phyloP scores from a whole-genome alignment of 2,329 filamentous ascomycete genomes.

The Taxawa tesnikishii region DNA sequence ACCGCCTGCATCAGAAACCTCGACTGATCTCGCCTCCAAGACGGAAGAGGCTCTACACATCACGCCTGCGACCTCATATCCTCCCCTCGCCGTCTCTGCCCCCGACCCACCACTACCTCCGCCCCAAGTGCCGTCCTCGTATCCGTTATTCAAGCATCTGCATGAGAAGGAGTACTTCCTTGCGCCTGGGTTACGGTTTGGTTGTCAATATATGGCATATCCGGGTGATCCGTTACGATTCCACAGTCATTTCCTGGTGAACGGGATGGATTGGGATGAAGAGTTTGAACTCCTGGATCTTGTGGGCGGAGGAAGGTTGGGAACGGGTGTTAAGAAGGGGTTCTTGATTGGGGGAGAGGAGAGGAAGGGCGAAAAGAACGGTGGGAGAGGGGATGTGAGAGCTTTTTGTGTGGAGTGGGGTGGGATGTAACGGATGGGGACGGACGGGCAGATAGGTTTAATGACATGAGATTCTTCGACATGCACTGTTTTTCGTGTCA shows the following conservation, averaged over 20 bases:
- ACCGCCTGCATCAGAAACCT: conserved; percentile 1
- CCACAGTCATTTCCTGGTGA: conserved; percentile 86
- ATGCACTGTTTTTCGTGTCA: too few relatives aligned
- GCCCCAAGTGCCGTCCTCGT: conserved; percentile 36
- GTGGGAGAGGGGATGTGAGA: conserved; percentile 37
- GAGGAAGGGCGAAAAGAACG: conserved; percentile 16
- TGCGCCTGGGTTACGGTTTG: conserved; percentile 86
- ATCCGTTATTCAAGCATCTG: conserved; percentile 69
- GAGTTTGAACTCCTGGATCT: conserved; percentile 75
- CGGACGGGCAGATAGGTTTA: too few relatives aligned
- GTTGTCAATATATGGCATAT: conserved; percentile 88
- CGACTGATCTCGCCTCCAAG: too few relatives aligned
- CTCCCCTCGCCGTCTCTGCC: conserved; percentile 23
- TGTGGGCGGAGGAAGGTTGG: conserved; percentile 73
- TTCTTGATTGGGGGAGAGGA: conserved; percentile 64
- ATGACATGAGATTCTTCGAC: too few relatives aligned
- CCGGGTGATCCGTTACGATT: conserved; percentile 90
- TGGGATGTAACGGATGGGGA: conserved; percentile 53
- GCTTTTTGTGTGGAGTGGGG: conserved; percentile 90
- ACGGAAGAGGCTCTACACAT: conserved; percentile 15
- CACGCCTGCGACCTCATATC: conserved; percentile 39
- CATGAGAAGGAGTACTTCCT: conserved; percentile 73
- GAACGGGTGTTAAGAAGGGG: conserved; percentile 92
- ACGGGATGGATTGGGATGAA: conserved; percentile 77
- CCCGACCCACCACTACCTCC: conserved; percentile 13